Conservation (phyloP, 345 rosid species). For the Citrus australasica region DNA sequence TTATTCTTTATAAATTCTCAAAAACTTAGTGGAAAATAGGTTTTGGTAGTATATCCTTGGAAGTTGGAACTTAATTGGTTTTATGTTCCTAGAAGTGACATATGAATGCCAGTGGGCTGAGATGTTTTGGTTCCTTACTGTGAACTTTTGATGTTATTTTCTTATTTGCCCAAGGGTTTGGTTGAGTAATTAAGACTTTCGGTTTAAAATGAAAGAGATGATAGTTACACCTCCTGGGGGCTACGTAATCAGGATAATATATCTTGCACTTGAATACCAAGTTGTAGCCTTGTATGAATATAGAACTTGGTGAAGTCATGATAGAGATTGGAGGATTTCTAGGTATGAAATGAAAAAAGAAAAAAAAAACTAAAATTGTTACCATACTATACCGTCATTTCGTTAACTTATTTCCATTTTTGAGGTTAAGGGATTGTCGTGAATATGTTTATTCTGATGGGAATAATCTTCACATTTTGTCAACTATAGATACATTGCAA, state of each 20-base stretch:
- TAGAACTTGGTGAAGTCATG: not conserved
- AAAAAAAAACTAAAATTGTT: not conserved
- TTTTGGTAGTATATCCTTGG: not conserved
- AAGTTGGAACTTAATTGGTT: not conserved
- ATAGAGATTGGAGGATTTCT: not conserved
- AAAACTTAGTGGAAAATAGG: not conserved
- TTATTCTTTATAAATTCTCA: not conserved
- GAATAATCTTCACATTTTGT: not conserved
- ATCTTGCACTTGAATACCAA: not conserved
- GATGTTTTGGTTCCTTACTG: not conserved
- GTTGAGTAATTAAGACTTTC: not conserved
- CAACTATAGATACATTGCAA: conserved; percentile 70
- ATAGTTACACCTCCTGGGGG: not conserved
- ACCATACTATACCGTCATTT: not conserved
- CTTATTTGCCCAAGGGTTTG: not conserved
- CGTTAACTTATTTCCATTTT: not conserved
- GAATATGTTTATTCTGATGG: not conserved
- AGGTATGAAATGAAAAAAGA: not conserved
- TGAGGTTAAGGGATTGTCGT: not conserved
- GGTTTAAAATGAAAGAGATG: not conserved
- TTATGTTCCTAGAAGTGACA: not conserved
- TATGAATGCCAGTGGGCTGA: not conserved
- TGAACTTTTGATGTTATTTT: not conserved
- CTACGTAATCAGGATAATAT: not conserved
- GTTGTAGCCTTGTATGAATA: too few species aligned